Evolutionary conservation across 176 grass and related monocot genomes (phyloP), one percentile per base, ranked within the genome.

Genomic region (Cenchrus fungigraminus): DNA sequence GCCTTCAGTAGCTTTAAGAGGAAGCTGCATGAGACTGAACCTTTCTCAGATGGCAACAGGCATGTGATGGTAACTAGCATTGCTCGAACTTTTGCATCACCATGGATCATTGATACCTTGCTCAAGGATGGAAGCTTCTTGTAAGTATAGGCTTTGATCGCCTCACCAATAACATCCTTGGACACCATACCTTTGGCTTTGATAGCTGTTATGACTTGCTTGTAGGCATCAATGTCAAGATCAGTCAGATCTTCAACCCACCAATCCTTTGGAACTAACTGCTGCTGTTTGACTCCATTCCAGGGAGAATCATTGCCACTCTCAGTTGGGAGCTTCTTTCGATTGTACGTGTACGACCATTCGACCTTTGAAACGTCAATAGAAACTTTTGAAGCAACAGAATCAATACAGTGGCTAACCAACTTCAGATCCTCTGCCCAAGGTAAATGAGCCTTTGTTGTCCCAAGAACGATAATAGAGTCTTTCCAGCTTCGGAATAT

Each of bases 401-500:
- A 95, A 32, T 99, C 97, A 50, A 99, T 92, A 91, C 97, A 99
- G 64, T 90, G 85, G 72, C 65, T 90, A 60, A 94, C 94, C 91
- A 99, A 83, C 65, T 94, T 94, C 71, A 99, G 88, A 77, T 99
- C 91, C 75, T 99, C 97, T 78, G 89, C 90, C 88, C 91, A 99
- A 73, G 93, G 93, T 86, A 95, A 86, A 65, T 94, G 87, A 86
- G 86, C 87, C 83, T 88, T 99, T 85, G 92, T 91, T 57, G 97
- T 99, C 72, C 94, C 93, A 83, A 99, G 97, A 62, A 89, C 88
- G 65, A 99, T 99, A 45, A 99, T 96, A 6, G 91, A 94, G 47
- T 99, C 97, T 86, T 99, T 99, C 97, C 97, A 99, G 72, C 91
- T 92, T 19, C 86, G 84, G 12, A 96, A 94, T 85, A 99, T 91